Percentiles rank a stretch among this genome's conserved stretches.
These are phyloP conservation scores for Mucor velutinosus DNA, from an alignment of 371 early-diverging fungal species.

Conservation along the genomic window DNA sequence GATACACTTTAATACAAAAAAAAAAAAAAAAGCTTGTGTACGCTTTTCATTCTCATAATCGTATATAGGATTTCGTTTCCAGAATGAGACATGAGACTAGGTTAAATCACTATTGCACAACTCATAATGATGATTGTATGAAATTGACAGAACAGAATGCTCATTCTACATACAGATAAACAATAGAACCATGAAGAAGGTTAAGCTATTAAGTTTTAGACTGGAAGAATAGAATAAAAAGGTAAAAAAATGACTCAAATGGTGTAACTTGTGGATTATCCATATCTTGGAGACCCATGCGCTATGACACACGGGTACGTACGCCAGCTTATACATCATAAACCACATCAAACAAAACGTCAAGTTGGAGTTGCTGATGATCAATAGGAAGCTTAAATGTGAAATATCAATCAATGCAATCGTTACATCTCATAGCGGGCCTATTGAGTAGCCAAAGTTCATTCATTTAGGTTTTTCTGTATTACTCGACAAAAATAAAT, in stretches of 20 bases:
- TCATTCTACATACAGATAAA: not conserved
- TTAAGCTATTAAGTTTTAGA: not conserved
- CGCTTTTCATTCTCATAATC: not conserved
- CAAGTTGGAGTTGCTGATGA: not conserved
- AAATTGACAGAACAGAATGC: not conserved
- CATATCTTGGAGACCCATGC: not conserved
- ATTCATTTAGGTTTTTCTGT: not conserved
- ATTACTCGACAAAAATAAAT: not conserved
- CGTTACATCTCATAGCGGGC: not conserved
- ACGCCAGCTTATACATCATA: not conserved
- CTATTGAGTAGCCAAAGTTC: not conserved
- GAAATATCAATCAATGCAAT: not conserved
- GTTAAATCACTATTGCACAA: not conserved
- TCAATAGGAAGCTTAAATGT: not conserved
- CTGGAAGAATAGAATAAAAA: not conserved
- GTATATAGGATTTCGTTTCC: not conserved
- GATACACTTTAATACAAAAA: too few relatives aligned
- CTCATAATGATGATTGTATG: not conserved
- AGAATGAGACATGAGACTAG: not conserved
- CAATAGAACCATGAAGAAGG: not conserved
- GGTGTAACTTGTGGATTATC: not conserved
- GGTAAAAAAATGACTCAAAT: not conserved
- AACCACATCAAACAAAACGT: not conserved
- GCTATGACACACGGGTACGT: not conserved
- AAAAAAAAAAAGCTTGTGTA: too few relatives aligned